Evolutionary conservation across 2,329 filamentous ascomycete species (phyloP).

Genomic region (Penicillium vulpinum): DNA sequence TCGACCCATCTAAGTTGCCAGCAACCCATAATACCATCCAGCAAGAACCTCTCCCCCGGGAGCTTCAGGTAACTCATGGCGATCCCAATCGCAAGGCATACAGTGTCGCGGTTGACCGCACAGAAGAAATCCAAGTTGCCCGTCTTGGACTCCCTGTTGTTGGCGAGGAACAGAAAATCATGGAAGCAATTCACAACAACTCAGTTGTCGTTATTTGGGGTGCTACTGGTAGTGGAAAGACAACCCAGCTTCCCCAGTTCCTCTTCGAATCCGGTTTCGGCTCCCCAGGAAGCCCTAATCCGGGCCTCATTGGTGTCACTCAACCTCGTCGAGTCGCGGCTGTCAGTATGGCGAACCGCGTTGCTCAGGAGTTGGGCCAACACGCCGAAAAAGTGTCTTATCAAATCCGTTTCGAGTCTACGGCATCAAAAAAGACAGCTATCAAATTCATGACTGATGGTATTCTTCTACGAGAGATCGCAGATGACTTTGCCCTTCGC

Average conservation of each 20-base stretch:
- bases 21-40: constrained; percentile 40
- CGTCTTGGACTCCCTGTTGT: constrained; percentile 84
- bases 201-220: constrained; percentile 89
- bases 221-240: constrained; percentile 95
- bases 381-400: constrained; percentile 79
- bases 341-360: constrained; percentile 93
- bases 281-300: constrained; percentile 71
- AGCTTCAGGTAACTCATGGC: constrained; percentile 41
- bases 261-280: constrained; percentile 93
- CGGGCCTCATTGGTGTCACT: constrained; percentile 91
- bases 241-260: constrained; percentile 95
- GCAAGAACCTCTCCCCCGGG: constrained; percentile 42
- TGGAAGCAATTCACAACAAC: constrained; percentile 95
- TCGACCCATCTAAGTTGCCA: constrained; percentile 32
- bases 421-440: constrained; percentile 73
- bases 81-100: constrained; percentile 68
- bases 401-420: constrained; percentile 93
- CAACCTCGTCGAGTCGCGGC: constrained; percentile 93
- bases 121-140: constrained; percentile 72
- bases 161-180: constrained; percentile 92
- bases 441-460: constrained; percentile 99
- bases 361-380: constrained; percentile 78
- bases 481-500: constrained; percentile 79
- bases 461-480: constrained; percentile 86
- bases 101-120: constrained; percentile 69